Evolutionary conservation across 352 stramenopile genomes (phyloP).

Genomic region (Phytophthora niederhauseri): DNA sequence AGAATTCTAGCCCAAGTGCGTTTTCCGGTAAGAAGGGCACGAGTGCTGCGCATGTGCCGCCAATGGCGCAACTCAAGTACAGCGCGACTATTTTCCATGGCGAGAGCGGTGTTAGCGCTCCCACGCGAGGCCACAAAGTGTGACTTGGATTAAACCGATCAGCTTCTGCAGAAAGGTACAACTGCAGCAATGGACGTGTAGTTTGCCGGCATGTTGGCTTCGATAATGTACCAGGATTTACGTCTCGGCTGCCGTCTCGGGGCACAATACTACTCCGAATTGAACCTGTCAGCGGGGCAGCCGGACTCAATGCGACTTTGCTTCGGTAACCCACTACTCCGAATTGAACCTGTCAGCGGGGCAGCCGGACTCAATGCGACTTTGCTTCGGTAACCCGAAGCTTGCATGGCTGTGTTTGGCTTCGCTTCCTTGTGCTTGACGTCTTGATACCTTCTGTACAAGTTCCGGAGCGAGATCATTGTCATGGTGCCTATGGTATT

Average conservation of each 20-base stretch:
- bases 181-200: not conserved
- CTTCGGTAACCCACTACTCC: too few species aligned
- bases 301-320: not conserved
- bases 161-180: not conserved
- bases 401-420: too few species aligned
- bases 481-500: conserved; percentile 9
- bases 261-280: not conserved
- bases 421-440: not conserved
- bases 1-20: not conserved
- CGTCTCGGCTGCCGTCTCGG: not conserved
- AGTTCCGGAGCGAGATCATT: not conserved
- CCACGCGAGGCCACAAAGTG: not conserved
- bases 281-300: not conserved
- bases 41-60: not conserved
- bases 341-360: not conserved
- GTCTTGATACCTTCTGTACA: not conserved
- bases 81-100: not conserved
- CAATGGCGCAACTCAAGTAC: not conserved
- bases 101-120: not conserved
- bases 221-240: not conserved
- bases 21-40: not conserved
- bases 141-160: not conserved
- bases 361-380: not conserved
- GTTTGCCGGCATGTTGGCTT: not conserved
- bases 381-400: not conserved